Evolutionary conservation across 176 grass and related monocot species (phyloP), one percentile per base, ranked within the genome.

Genomic region (Oryza meridionalis): DNA sequence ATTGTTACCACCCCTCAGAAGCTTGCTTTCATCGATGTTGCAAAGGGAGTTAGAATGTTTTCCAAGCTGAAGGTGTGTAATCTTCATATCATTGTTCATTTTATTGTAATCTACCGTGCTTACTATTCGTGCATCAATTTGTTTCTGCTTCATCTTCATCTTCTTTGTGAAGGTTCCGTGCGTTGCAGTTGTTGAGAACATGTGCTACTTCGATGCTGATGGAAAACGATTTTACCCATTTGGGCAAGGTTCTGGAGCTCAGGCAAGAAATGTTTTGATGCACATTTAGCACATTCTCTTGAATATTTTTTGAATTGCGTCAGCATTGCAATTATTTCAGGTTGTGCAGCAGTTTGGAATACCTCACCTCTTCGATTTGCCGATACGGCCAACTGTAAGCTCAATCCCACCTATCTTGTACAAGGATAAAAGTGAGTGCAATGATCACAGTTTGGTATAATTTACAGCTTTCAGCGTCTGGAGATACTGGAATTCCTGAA

Each of bases 141-240:
- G 12, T 74, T 27, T 69, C 21, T 71, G 11, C 21, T 33, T 73
- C 50, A 33, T 87, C 21, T 33, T 73, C 50, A 33, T 87, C 14
- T 84, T 82, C 26, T 21, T 88, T 65, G 24, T 80, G 51, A 84
- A 98, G 96, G 93, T 98, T 77, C 96, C 96, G 33, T 98, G 96
- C 44, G 76, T 98, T 82, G 96, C 93, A 46, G 96, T 98, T 81
- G 96, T 98, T 77, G 93, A 98, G 88, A 98, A 98, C 83, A 95
- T 98, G 96, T 98, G 96, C 85, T 98, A 98, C 85, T 95, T 98
- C 64, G 96, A 95, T 90, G 96, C 96, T 85, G 96, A 98, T 31
- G 89, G 78, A 67, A 98, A 98, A 63, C 90, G 89, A 74, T 88
- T 90, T 75, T 92, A 93, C 81, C 96, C 96, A 65, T 98, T 98